These are phyloP conservation scores for Exophiala phaeomuriformis DNA, from an alignment of 2,329 filamentous ascomycete genomes.

Conservation along the genomic window DNA sequence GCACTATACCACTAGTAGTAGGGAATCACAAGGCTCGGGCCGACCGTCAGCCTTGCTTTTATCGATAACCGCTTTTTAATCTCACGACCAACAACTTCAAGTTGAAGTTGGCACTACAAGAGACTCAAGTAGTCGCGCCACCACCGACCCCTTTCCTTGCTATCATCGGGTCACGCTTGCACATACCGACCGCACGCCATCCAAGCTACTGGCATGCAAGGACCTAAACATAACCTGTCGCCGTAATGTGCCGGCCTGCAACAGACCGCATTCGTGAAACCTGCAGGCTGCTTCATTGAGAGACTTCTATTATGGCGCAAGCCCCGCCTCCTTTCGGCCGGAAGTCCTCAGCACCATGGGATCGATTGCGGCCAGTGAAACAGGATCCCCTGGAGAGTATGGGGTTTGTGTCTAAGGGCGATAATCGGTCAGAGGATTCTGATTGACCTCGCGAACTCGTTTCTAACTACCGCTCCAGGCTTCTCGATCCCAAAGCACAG, in stretches of 20 bases:
- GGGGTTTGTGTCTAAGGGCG: constrained; percentile 84
- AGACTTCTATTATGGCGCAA: constrained; percentile 11
- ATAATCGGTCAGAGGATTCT: constrained; percentile 56
- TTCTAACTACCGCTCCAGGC: constrained; percentile 42
- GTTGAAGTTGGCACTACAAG: too few relatives aligned
- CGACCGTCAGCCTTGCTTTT: neutral
- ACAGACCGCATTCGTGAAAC: neutral
- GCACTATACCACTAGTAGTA: neutral
- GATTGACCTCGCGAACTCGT: neutral
- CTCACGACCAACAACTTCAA: too few relatives aligned
- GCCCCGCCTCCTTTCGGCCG: constrained; percentile 15
- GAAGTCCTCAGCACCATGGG: constrained; percentile 44
- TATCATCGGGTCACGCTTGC: neutral
- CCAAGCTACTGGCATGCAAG: neutral
- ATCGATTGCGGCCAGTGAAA: constrained; percentile 64
- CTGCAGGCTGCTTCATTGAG: neutral
- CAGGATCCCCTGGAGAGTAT: constrained; percentile 72
- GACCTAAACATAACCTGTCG: neutral
- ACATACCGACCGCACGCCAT: too few relatives aligned
- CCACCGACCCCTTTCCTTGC: neutral
- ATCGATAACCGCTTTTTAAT: neutral
- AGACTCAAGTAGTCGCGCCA: too few relatives aligned
- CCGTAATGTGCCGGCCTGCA: too few relatives aligned
- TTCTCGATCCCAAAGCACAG: constrained; percentile 69
- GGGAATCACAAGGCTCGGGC: neutral